These are phyloP conservation scores for Clathrospora elynae DNA, from an alignment of 2,329 filamentous ascomycete genomes.

Conservation along the genomic window DNA sequence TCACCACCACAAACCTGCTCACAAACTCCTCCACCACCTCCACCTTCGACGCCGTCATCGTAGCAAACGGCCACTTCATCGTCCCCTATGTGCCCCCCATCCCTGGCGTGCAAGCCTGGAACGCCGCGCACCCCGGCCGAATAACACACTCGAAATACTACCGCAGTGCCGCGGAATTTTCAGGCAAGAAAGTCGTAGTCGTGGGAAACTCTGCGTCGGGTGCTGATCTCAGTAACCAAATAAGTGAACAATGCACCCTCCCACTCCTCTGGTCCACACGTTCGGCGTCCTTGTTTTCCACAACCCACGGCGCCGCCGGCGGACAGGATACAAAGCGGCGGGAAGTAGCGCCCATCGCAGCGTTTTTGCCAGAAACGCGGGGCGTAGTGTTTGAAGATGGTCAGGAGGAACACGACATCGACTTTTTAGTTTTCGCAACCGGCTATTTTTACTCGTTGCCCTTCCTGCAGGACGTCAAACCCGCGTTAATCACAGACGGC, in stretches of 20 bases:
- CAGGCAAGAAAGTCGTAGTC: constrained; percentile 73
- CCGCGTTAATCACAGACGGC: constrained; percentile 69
- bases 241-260: constrained; percentile 65
- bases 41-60: constrained; percentile 60
- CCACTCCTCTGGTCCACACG: constrained; percentile 57
- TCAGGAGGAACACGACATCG: constrained; percentile 67
- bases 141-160: constrained; percentile 74
- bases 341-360: constrained; percentile 59
- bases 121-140: constrained; percentile 42
- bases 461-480: constrained; percentile 64
- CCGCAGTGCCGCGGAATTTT: constrained; percentile 66
- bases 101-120: constrained; percentile 50
- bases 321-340: constrained; percentile 58
- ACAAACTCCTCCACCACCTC: constrained; percentile 48
- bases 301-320: constrained; percentile 12
- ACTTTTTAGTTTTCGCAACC: constrained; percentile 83
- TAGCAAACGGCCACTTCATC: constrained; percentile 57
- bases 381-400: constrained; percentile 71
- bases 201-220: constrained; percentile 86
- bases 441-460: constrained; percentile 87
- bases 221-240: constrained; percentile 79
- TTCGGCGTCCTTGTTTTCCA: constrained; percentile 21
- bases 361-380: constrained; percentile 61
- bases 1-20: constrained; percentile 60
- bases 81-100: constrained; percentile 54